Percentiles rank a stretch among this genome's conserved stretches.
Evolutionary conservation across 345 rosid genomes (phyloP).

Genomic region (Sisymbrium irio): DNA sequence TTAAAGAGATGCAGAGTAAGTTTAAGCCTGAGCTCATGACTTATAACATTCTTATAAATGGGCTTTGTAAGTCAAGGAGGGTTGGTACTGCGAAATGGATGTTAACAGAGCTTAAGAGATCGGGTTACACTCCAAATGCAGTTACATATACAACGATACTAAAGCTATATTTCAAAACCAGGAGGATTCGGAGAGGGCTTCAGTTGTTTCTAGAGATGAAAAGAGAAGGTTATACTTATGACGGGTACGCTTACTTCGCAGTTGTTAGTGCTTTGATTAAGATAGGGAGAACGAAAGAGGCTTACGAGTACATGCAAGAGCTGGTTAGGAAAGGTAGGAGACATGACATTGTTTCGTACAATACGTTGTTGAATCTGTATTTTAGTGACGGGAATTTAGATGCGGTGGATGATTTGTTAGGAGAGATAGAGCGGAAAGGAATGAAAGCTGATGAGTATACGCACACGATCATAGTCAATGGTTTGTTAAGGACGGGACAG

Average conservation of each 20-base stretch:
- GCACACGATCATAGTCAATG: constrained; percentile 71
- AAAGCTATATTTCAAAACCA: constrained; percentile 57
- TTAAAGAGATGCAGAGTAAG: constrained; percentile 52
- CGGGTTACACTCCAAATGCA: constrained; percentile 57
- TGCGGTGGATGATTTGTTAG: constrained; percentile 50
- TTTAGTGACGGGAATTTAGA: constrained; percentile 59
- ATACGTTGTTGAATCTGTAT: constrained; percentile 62
- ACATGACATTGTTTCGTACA: constrained; percentile 70
- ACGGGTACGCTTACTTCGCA: constrained; percentile 70
- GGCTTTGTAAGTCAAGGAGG: constrained; percentile 66
- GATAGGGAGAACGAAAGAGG: constrained; percentile 50
- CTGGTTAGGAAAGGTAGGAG: constrained; percentile 46
- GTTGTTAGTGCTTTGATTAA: constrained; percentile 68
- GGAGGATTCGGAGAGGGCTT: constrained; percentile 59
- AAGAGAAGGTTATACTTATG: constrained; percentile 64
- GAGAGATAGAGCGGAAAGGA: constrained; percentile 56
- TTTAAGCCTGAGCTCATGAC: constrained; percentile 56
- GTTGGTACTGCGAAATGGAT: constrained; percentile 52
- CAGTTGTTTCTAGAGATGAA: constrained; percentile 56
- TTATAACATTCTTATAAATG: constrained; percentile 69
- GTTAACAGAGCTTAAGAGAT: constrained; percentile 50
- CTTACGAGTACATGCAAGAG: constrained; percentile 42
- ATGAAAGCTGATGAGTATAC: constrained; percentile 70
- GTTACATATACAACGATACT: constrained; percentile 71
- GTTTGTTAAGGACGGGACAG: constrained; percentile 63